Base-by-base conservation (phyloP, 1,284 basidiomycete genomes). In the Cryptococcus hybrid region DNA sequence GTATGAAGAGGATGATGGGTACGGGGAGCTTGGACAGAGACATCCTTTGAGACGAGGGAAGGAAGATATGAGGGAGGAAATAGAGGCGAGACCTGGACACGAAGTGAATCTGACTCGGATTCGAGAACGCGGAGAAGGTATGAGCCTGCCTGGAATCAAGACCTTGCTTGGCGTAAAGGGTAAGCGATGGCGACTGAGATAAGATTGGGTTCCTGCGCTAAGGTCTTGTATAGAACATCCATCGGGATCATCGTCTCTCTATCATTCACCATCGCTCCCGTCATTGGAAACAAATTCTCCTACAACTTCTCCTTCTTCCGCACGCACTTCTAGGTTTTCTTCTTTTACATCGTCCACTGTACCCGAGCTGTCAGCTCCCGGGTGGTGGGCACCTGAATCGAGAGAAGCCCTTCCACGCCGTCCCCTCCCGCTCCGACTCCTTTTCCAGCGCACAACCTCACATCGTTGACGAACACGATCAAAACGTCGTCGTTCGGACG, bases 341-440 rank as follows among this genome's bases (percentile, higher is more conserved):
- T 77, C 75, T 3, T 58, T 71, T 15, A 62, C 66, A 3, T 73
- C 72, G 5, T 66, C 69, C 9, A 52, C 61, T 12, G 50, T 36
- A 15, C n/a, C 37, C 36, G 50, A 39, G 12, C 13, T 9, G 51
- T 64, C 5, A 15, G 54, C 54, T 5, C 34, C 52, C 12, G 68
- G 71, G 7, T 74, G 75, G 73, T 77, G 75, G 75, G 66, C 67
- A 6, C 68, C 73, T 7, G 69, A 73, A 2, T 70, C 52, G 69
- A 61, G 43, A 59, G 54, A 58, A 11, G 40, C 49, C 15, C 53
- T 56, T 53, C 18, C 51, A 57, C 24, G 18, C 40, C 50, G 18
- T n/a, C 18, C 47, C 52, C 0, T 40, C 46, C 18, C 55, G 58
- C 42, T 56, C 65, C 2, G 57, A 59, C 18, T 61, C 64, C 12